Percentiles rank a stretch among this genome's conserved stretches.
These are phyloP conservation scores for Candida pseudoviswanathii DNA, from an alignment of 1,139 yeast genomes.

Conservation along the genomic window DNA sequence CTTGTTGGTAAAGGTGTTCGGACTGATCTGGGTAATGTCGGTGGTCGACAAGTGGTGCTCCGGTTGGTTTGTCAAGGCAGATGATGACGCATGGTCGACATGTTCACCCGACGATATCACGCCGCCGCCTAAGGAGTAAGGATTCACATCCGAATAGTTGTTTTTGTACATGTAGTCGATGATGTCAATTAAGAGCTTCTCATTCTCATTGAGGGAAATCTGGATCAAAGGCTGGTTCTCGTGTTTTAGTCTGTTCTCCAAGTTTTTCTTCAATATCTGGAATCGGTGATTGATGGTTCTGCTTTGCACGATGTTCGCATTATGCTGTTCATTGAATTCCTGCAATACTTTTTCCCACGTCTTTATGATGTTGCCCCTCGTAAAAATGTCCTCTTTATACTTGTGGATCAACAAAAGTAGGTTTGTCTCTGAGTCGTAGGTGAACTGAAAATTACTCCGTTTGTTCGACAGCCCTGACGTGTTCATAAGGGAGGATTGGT, in stretches of 20 bases:
- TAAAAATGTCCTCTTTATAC: conserved; percentile 26
- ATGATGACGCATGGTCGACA: background rate
- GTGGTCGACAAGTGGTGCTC: background rate
- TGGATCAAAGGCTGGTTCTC: conserved; percentile 17
- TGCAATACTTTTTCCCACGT: conserved; percentile 31
- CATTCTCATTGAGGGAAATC: conserved; percentile 29
- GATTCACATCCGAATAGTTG: conserved; percentile 9
- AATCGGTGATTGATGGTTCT: conserved; percentile 34
- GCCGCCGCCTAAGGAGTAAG: conserved; percentile 6
- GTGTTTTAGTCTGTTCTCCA: conserved; percentile 23
- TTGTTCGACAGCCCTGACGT: conserved; percentile 9
- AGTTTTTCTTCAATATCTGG: conserved; percentile 25
- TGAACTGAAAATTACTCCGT: conserved; percentile 26
- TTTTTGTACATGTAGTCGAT: conserved; percentile 13
- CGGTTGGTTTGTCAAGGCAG: background rate
- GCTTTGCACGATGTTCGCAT: conserved; percentile 28
- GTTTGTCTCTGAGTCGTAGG: conserved; percentile 29
- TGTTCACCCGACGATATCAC: background rate
- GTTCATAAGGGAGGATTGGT: background rate
- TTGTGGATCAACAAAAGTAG: conserved; percentile 25
- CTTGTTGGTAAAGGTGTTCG: conserved; percentile 5
- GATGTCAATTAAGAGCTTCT: conserved; percentile 22
- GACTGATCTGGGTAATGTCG: conserved; percentile 6
- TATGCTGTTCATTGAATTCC: conserved; percentile 25
- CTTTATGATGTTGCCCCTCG: conserved; percentile 31